Evolutionary conservation across 305 asterid genomes (phyloP).

Genomic region (Fraxinus angustifolia): DNA sequence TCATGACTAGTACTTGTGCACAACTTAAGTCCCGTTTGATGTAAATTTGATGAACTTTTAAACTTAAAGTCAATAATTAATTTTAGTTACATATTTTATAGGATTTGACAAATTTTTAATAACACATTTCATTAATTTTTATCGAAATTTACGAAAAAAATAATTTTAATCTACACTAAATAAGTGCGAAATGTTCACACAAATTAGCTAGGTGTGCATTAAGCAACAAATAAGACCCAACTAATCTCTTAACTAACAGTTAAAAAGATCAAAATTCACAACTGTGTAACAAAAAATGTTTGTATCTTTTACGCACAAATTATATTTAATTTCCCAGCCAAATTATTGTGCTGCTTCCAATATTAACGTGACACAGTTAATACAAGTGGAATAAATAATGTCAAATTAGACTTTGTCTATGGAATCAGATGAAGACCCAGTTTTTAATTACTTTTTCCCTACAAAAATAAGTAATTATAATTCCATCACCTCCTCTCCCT

Average conservation of each 20-base stretch:
- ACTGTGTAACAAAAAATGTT: background rate
- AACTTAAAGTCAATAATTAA: no score
- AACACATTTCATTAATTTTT: no score
- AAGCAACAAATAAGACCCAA: background rate
- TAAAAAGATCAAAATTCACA: background rate
- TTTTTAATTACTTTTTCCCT: background rate
- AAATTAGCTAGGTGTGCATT: background rate
- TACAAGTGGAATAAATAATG: background rate
- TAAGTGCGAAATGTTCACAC: no score
- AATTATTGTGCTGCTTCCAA: background rate
- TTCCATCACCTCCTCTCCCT: background rate
- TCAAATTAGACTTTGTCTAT: background rate
- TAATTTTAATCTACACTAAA: no score
- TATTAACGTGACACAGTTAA: background rate
- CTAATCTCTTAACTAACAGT: no score
- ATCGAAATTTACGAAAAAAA: no score
- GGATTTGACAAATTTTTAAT: no score
- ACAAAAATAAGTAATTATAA: background rate
- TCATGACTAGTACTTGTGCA: background rate
- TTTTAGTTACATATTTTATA: no score
- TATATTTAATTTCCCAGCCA: background rate
- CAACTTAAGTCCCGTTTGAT: background rate
- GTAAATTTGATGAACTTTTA: no score
- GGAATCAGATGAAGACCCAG: background rate
- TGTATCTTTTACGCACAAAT: background rate